Evolutionary conservation across 805 yeast genomes (phyloP), one percentile per base, ranked within the genome.

Genomic region (Barnettozyma sucrosica): DNA sequence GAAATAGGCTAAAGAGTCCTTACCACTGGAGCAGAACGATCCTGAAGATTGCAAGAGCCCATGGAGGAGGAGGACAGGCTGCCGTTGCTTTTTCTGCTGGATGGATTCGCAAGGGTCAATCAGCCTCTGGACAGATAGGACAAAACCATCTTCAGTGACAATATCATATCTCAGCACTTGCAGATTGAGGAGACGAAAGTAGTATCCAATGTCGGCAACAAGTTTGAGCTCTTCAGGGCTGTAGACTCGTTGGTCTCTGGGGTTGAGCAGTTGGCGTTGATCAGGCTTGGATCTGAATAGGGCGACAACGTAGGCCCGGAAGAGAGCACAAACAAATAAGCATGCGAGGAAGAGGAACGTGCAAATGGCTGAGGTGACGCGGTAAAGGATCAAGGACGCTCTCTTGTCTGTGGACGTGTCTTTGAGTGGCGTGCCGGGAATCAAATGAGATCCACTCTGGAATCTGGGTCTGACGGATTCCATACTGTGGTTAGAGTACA

Each of bases 31-130:
- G 25, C 92, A 74, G 63, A 76, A 92, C 0, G 96, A 85, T 0
- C 90, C 97, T 0, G 92, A 80, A 20, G 95, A 84, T 59, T 90
- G 96, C 52, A 92, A 68, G 13, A 92, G 71, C 0, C 99, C 99
- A 58, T 92, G 99, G 19, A 92, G 69, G 51, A 89, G 65, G 20
- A 92, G 68, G 1, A 92, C 69, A 0, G 98, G 98, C 46, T 71
- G 72, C 51, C 73, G 63, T 32, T 54, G 37, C 34, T 62, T 41
- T 33, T 75, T 61, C 14, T 59, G 26, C 9, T 50, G 47, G 3
- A 50, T 43, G 1, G 49, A 43, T 13, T 58, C 54, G 8, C 55
- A 58, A 0, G 83, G 81, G 51, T 80, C 75, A 7, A 80, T 66
- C 7, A 88, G 61, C 39, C 88, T 77, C 59, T 85, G 81, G 41